These are phyloP conservation scores for Fusarium poae DNA, from an alignment of 2,329 filamentous ascomycete species.

Conservation along the genomic window DNA sequence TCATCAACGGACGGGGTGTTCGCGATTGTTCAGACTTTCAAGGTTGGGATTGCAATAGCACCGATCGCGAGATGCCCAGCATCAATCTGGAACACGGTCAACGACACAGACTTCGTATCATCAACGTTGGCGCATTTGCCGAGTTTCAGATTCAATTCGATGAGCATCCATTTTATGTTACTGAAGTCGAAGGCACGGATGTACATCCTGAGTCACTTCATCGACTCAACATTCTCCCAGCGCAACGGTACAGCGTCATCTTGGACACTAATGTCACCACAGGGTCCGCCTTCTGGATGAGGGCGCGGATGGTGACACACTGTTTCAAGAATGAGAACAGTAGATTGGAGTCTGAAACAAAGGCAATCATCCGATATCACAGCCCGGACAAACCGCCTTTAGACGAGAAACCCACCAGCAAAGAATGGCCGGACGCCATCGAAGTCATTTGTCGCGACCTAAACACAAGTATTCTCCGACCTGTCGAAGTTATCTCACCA, in stretches of 20 bases:
- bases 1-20: slow-evolving; percentile 69
- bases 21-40: slow-evolving; percentile 53
- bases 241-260: slow-evolving; percentile 78
- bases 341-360: slow-evolving; percentile 50
- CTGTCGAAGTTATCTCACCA: slow-evolving; percentile 53
- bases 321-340: slow-evolving; percentile 55
- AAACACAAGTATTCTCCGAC: slow-evolving; percentile 62
- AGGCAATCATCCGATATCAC: slow-evolving; percentile 52
- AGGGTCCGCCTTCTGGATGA: slow-evolving; percentile 71
- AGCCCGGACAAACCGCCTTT: neutral
- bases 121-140: slow-evolving; percentile 79
- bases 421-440: slow-evolving; percentile 63
- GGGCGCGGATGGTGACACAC: slow-evolving; percentile 63
- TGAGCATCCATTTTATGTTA: slow-evolving; percentile 72
- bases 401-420: slow-evolving; percentile 53
- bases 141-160: slow-evolving; percentile 80
- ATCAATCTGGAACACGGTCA: slow-evolving; percentile 65
- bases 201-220: slow-evolving; percentile 70
- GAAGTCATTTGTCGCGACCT: slow-evolving; percentile 66
- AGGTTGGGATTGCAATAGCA: slow-evolving; percentile 61
- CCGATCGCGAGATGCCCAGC: slow-evolving; percentile 54
- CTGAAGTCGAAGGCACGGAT: slow-evolving; percentile 78
- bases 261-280: slow-evolving; percentile 70
- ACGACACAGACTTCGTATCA: slow-evolving; percentile 74
- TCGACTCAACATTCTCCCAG: slow-evolving; percentile 75